A percentile compares a stretch with the other conserved stretches of the same genome.
phyloP scores from a whole-genome alignment of 1,284 basidiomycete genomes.

The Fomitopsis schrenkii region DNA sequence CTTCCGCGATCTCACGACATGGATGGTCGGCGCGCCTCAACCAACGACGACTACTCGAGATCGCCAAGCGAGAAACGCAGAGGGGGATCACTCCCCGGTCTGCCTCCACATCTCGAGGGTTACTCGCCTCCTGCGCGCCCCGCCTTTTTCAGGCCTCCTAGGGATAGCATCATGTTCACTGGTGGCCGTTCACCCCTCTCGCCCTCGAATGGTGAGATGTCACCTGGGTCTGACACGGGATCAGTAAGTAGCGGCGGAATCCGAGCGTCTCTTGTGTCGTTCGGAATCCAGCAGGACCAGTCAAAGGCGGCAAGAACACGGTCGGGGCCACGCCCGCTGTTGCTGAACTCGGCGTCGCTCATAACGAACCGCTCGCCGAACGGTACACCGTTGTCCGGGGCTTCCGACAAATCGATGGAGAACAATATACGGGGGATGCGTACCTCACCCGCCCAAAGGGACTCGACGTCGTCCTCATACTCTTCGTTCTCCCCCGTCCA shows the following conservation, averaged over 20 bases:
- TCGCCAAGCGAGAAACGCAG: slow-evolving; percentile 17
- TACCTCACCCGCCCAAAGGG: slow-evolving; percentile 36
- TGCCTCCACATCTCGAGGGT: slow-evolving; percentile 30
- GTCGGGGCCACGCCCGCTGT: slow-evolving; percentile 48
- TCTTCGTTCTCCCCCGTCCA: slow-evolving; percentile 59
- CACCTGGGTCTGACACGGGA: slow-evolving; percentile 33
- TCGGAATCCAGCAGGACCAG: slow-evolving; percentile 12
- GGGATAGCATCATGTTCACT: slow-evolving; percentile 46
- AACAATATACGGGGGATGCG: slow-evolving; percentile 40
- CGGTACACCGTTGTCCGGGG: slow-evolving; percentile 29
- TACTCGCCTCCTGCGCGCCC: slow-evolving; percentile 58
- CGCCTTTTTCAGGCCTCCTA: slow-evolving; percentile 50
- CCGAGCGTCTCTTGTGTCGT: slow-evolving; percentile 32
- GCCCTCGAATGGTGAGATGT: slow-evolving; percentile 36
- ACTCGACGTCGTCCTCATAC: slow-evolving; percentile 56
- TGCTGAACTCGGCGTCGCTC: slow-evolving; percentile 45
- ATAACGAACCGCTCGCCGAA: slow-evolving; percentile 42
- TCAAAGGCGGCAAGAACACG: slow-evolving; percentile 19
- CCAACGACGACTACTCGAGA: slow-evolving; percentile 9
- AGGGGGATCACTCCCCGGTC: slow-evolving; percentile 41
- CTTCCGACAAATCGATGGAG: slow-evolving; percentile 32
- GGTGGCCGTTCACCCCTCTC: slow-evolving; percentile 30
- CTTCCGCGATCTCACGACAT: slow-evolving; percentile 8
- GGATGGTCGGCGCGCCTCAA: slow-evolving; percentile 18
- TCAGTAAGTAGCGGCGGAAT: slow-evolving; percentile 17